A percentile compares a stretch with the other conserved stretches of the same genome.
Conservation (phyloP, 2,329 filamentous ascomycete genomes). For the Ophiostoma sp. region DNA sequence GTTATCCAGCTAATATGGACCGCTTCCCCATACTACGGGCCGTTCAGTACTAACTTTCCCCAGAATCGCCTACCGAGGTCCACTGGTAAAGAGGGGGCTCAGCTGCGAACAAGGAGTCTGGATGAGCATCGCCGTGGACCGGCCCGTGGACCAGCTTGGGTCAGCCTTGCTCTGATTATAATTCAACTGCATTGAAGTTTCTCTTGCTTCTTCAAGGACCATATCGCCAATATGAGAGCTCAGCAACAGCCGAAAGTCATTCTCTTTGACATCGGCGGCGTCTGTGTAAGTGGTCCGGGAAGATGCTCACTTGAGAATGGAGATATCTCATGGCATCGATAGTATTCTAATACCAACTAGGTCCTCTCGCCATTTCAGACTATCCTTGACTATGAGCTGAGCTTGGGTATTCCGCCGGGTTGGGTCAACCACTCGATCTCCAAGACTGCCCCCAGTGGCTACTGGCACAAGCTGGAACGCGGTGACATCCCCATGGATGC, state of each 20-base stretch:
- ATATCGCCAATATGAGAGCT: constrained; percentile 36
- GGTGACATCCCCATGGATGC: constrained; percentile 72
- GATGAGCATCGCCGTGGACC: constrained; percentile 3
- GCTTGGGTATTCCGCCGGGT: constrained; percentile 70
- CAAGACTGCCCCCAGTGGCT: constrained; percentile 67
- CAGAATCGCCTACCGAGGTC: constrained; percentile 20
- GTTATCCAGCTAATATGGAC: not conserved
- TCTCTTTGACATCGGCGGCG: constrained; percentile 93
- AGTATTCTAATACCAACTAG: constrained; percentile 41
- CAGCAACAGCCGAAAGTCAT: constrained; percentile 61
- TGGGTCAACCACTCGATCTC: constrained; percentile 92
- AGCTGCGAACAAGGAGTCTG: not conserved
- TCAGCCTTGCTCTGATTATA: not conserved
- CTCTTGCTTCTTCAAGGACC: not conserved
- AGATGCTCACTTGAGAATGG: no score
- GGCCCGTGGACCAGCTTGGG: not conserved
- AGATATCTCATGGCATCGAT: not conserved
- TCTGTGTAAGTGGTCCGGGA: constrained; percentile 66
- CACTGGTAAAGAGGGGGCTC: constrained; percentile 14
- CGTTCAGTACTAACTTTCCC: not conserved
- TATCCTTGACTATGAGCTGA: constrained; percentile 83
- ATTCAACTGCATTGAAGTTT: not conserved
- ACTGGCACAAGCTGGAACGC: constrained; percentile 83
- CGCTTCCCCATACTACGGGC: constrained; percentile 1
- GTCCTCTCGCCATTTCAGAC: constrained; percentile 87